These are phyloP conservation scores for Diaporthe australafricana DNA, from an alignment of 2,329 filamentous ascomycete species.

Conservation along the genomic window DNA sequence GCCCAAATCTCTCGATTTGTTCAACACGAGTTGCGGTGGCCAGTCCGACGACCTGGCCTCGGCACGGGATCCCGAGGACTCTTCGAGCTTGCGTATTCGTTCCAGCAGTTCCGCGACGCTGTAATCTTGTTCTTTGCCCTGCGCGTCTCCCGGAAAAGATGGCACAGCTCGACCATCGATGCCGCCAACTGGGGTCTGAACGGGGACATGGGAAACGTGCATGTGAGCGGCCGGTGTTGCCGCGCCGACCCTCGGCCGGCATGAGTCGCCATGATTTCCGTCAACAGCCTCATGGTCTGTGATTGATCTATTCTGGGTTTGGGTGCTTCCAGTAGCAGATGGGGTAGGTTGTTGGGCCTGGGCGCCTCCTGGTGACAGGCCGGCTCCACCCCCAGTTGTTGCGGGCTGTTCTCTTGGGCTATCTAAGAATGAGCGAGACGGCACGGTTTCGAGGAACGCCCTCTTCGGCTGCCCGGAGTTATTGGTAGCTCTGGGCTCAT, in stretches of 20 bases:
- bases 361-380: background rate
- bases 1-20: conserved; percentile 50
- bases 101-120: background rate
- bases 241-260: background rate
- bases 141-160: too few relatives aligned
- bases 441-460: background rate
- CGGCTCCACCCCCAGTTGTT: background rate
- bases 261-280: too few relatives aligned
- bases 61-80: background rate
- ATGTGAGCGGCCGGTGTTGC: background rate
- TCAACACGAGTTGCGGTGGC: conserved; percentile 43
- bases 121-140: background rate
- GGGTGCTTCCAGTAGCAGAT: background rate
- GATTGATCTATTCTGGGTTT: too few relatives aligned
- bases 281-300: background rate
- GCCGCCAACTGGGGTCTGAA: background rate
- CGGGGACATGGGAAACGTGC: too few relatives aligned
- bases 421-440: background rate
- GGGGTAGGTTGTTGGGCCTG: background rate
- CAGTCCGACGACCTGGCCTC: background rate
- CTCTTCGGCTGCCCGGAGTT: background rate
- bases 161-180: background rate
- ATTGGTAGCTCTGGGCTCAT: background rate
- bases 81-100: background rate
- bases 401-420: background rate